Base-by-base conservation (phyloP, 2,329 filamentous ascomycete species). In the Neopestalotiopsis rosae region DNA sequence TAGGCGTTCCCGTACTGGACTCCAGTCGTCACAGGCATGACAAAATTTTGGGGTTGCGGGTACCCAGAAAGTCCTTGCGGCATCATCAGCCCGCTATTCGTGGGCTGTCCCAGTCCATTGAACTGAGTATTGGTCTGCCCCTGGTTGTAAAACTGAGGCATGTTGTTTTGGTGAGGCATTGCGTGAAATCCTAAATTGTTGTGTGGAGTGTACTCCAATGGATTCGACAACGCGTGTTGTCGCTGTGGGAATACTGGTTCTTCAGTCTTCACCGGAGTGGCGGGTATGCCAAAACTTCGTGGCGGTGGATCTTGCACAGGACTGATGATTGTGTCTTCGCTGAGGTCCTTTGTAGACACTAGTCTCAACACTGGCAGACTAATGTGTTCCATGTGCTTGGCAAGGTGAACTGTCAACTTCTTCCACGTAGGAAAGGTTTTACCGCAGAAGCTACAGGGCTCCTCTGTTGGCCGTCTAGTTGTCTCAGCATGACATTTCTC, bases 371-470 rank as follows among this genome's bases (percentile, higher is more conserved):
- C 89, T 0, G 95, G 94, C 76, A 97, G 88, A 75, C 93, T 93
- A 76, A 97, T 92, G 72, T 94, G 90, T 79, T 97, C 94, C 94
- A 98, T 96, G 79, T 98, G 95, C 79, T 95, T 95, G 64, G 94
- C 94, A 77, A 97, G 82, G 80, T 97, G 95, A n/a, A 96, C 94
- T 0, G 93, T 97, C 70, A 97, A 83, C 81, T 97, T 97, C 86
- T 97, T 97, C 94, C 94, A 97, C 52, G 90, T 93, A 42, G 88
- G 89, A 79, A 94, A 95, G 13, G 88, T 85, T 79, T 92, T 94
- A 70, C 91, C 92, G 76, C 95, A 97, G 83, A 97, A 97, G 57
- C 92, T 90, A 79, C 95, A 98, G 17, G 92, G 89, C 80, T 97
- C 94, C 12, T 94, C 89, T 66, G 89, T 87, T 3, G 93, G 92